A percentile compares a stretch with the other conserved stretches of the same genome.
Conservation (phyloP, 768 basidiomycete genomes). For the Tricholoma sp. region DNA sequence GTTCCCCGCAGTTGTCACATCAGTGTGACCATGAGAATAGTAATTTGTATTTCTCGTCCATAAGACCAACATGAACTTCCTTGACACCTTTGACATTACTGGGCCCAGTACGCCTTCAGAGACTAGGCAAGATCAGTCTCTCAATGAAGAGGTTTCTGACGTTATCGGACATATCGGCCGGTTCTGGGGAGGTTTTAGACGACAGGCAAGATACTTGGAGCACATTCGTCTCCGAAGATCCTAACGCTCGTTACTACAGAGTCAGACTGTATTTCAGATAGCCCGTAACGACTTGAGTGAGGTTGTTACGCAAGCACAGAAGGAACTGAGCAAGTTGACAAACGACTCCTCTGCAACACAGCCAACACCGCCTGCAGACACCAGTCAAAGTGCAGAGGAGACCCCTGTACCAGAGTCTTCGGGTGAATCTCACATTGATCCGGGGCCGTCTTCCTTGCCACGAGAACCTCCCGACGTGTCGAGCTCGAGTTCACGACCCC, state of each 20-base stretch:
- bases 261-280: constrained; percentile 60
- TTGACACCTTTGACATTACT: constrained; percentile 63
- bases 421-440: neutral
- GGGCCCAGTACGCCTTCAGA: constrained; percentile 44
- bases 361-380: constrained; percentile 17
- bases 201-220: constrained; percentile 54
- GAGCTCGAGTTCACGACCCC: constrained; percentile 30
- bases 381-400: constrained; percentile 3
- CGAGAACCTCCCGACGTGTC: constrained; percentile 15
- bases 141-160: constrained; percentile 86
- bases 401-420: constrained; percentile 6
- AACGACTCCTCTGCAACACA: constrained; percentile 16
- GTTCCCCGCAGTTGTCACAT: neutral
- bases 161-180: constrained; percentile 83
- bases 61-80: constrained; percentile 57
- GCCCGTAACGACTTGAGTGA: constrained; percentile 70
- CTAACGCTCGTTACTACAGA: constrained; percentile 35
- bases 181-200: constrained; percentile 90
- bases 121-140: constrained; percentile 41
- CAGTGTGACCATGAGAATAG: neutral
- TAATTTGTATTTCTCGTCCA: constrained; percentile 6
- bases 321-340: constrained; percentile 62
- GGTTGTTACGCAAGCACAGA: constrained; percentile 77
- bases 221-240: neutral
- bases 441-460: constrained; percentile 8